Conservation (phyloP, 2,329 filamentous ascomycete species). For the Penicillium freii region DNA sequence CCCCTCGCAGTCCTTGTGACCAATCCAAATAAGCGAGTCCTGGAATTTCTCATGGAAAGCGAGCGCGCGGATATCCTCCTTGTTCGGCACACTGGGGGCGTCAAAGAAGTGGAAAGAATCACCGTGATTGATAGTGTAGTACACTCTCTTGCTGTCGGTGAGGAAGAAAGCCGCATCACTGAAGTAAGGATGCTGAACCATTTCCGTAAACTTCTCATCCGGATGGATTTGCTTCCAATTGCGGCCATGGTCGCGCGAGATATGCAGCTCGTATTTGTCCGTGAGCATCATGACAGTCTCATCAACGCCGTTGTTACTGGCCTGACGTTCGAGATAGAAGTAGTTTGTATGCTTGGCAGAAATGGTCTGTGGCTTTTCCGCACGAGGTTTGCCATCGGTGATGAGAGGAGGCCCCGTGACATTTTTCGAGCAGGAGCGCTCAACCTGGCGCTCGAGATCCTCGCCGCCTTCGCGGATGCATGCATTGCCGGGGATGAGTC, state of each 20-base stretch:
- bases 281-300: constrained; percentile 70
- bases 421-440: constrained; percentile 70
- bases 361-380: constrained; percentile 60
- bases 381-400: constrained; percentile 63
- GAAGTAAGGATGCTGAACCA: constrained; percentile 76
- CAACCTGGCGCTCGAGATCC: constrained; percentile 69
- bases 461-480: constrained; percentile 62
- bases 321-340: constrained; percentile 77
- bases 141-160: constrained; percentile 65
- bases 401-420: constrained; percentile 47
- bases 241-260: constrained; percentile 85
- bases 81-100: constrained; percentile 15
- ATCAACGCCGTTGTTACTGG: constrained; percentile 61
- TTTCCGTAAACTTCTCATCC: constrained; percentile 62
- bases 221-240: constrained; percentile 64
- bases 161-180: constrained; percentile 86
- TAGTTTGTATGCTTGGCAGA: constrained; percentile 57
- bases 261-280: constrained; percentile 61
- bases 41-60: constrained; percentile 81
- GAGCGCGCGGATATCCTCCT: constrained; percentile 53
- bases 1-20: constrained; percentile 64
- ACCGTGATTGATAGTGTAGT: constrained; percentile 79
- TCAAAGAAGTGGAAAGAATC: constrained; percentile 58
- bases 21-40: constrained; percentile 92
- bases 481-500: constrained; percentile 80